Evolutionary conservation across 1,284 basidiomycete genomes (phyloP).

Genomic region (Ganoderma boninense): DNA sequence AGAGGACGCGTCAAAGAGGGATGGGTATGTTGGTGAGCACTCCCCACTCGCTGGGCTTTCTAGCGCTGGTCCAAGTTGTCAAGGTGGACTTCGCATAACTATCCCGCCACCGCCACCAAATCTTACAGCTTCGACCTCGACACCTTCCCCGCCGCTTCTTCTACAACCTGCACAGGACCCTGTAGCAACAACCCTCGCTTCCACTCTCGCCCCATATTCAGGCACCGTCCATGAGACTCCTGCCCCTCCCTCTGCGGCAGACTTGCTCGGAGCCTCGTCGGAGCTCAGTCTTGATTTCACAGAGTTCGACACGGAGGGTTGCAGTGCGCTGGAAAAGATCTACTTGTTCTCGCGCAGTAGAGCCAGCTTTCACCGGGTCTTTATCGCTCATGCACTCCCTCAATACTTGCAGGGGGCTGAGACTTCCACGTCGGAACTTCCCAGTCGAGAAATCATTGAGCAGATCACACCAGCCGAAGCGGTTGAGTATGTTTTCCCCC

Average conservation of each 20-base stretch:
- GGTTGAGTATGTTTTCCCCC: constrained; percentile 92
- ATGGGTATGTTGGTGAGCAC: constrained; percentile 23
- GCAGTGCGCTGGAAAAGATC: constrained; percentile 90
- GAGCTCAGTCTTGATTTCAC: constrained; percentile 40
- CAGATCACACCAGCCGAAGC: constrained; percentile 89
- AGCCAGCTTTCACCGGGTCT: constrained; percentile 84
- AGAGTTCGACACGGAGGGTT: constrained; percentile 75
- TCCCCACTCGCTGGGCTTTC: constrained; percentile 20
- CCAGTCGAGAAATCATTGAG: constrained; percentile 41
- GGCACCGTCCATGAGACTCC: constrained; percentile 13
- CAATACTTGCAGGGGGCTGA: constrained; percentile 35
- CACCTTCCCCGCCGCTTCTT: constrained; percentile 33
- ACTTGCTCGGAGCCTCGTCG: constrained; percentile 23
- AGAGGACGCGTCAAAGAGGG: constrained; percentile 20
- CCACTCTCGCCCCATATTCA: constrained; percentile 10
- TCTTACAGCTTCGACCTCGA: constrained; percentile 35
- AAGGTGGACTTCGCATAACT: constrained; percentile 33
- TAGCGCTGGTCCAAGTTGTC: constrained; percentile 19
- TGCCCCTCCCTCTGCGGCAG: constrained; percentile 21
- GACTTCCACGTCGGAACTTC: constrained; percentile 57
- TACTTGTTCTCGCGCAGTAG: constrained; percentile 93
- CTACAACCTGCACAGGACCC: constrained; percentile 23
- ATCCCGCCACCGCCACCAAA: constrained; percentile 37
- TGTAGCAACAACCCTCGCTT: constrained; percentile 13
- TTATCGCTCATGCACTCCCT: constrained; percentile 85